A percentile compares a stretch with the other conserved stretches of the same genome.
These are phyloP conservation scores for Aureobasidium lini DNA, from an alignment of 2,329 filamentous ascomycete genomes.

Conservation along the genomic window DNA sequence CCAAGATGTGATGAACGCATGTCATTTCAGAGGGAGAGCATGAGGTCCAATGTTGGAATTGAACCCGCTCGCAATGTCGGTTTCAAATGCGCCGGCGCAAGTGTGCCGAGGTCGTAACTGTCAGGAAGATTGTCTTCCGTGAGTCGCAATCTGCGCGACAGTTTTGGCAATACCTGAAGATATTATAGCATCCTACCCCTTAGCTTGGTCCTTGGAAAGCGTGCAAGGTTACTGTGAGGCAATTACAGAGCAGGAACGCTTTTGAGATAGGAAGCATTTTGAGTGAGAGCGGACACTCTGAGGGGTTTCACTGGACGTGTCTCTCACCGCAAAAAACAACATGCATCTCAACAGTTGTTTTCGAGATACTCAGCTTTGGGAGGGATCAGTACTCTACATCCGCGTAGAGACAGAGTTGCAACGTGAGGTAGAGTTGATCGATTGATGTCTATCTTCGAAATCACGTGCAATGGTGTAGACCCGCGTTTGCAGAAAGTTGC, in stretches of 20 bases:
- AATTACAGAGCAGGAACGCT: too few relatives aligned
- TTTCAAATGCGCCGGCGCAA: slow-evolving; percentile 10
- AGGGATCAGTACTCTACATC: too few relatives aligned
- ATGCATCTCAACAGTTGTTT: too few relatives aligned
- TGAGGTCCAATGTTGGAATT: neutral
- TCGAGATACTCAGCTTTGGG: too few relatives aligned
- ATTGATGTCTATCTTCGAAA: neutral
- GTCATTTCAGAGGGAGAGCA: neutral
- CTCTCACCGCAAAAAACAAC: too few relatives aligned
- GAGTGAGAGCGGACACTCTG: too few relatives aligned
- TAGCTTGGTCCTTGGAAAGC: too few relatives aligned
- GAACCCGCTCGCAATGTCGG: neutral
- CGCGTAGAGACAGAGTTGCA: neutral
- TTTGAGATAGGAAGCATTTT: too few relatives aligned
- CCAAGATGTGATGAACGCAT: neutral
- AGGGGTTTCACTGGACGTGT: too few relatives aligned
- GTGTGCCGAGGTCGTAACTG: slow-evolving; percentile 8
- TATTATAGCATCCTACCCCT: neutral
- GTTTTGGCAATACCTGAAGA: neutral
- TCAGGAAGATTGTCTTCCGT: neutral
- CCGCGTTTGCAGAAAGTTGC: neutral
- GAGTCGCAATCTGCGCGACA: slow-evolving; percentile 6
- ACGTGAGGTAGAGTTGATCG: neutral
- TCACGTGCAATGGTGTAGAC: slow-evolving; percentile 9
- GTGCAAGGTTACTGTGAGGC: too few relatives aligned